Percentiles rank a stretch among this genome's conserved stretches.
Evolutionary conservation across 768 basidiomycete species (phyloP).

Genomic region (Pulveroboletus ravenelii): DNA sequence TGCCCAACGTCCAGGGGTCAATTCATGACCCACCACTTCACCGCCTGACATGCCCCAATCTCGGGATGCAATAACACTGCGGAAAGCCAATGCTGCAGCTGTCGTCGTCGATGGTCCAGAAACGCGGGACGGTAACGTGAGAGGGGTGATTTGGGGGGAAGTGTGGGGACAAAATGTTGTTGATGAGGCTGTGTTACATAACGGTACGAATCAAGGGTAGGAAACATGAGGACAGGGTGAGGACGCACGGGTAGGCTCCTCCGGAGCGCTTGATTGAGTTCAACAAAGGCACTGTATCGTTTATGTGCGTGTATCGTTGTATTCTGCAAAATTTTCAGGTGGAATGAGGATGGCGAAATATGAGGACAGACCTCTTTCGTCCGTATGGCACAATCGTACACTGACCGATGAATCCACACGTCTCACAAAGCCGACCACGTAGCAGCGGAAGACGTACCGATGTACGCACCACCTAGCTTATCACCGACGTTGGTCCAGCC

Average conservation of each 20-base stretch:
- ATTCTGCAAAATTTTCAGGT: constrained; percentile 32
- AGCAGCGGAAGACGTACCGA: constrained; percentile 40
- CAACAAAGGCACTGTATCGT: constrained; percentile 62
- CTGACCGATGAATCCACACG: constrained; percentile 23
- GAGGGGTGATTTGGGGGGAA: constrained; percentile 68
- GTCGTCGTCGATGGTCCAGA: constrained; percentile 56
- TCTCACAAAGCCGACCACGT: not conserved
- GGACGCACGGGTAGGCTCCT: constrained; percentile 48
- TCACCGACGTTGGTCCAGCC: constrained; percentile 77
- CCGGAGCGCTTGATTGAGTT: constrained; percentile 45
- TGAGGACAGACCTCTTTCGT: constrained; percentile 48
- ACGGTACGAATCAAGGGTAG: not conserved
- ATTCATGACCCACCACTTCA: constrained; percentile 58
- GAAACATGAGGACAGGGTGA: not conserved
- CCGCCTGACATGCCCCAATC: constrained; percentile 56
- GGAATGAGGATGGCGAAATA: not conserved
- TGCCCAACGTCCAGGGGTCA: constrained; percentile 1
- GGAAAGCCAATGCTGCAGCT: constrained; percentile 63
- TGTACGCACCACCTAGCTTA: constrained; percentile 55
- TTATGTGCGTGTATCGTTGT: constrained; percentile 63
- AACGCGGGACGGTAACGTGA: constrained; percentile 65
- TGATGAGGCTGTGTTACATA: constrained; percentile 36
- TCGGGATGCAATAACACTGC: constrained; percentile 65
- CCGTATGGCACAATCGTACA: constrained; percentile 66
- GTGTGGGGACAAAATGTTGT: constrained; percentile 46